Evolutionary conservation across 148 eudicot species (phyloP).

Genomic region (Camellia sinensis): DNA sequence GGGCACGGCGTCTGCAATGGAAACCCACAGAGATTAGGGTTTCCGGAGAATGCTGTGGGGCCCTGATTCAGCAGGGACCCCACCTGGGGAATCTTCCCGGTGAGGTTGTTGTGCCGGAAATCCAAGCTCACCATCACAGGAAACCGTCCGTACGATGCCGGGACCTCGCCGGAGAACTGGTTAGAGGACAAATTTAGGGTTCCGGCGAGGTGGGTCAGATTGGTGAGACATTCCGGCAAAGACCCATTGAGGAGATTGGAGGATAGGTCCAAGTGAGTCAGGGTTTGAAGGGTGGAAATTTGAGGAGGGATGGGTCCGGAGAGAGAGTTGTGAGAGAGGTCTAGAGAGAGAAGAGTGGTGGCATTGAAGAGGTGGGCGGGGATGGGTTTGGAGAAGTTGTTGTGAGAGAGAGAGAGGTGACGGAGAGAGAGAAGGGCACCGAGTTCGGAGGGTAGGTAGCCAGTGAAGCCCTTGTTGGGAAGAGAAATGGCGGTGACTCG

Average conservation of each 20-base stretch:
- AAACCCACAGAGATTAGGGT: conserved; percentile 80
- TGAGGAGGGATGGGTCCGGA: conserved; percentile 56
- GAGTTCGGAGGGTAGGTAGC: conserved; percentile 85
- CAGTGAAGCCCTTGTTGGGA: conserved; percentile 46
- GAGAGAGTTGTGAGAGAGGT: conserved; percentile 67
- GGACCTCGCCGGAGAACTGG: conserved; percentile 63
- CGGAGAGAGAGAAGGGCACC: conserved; percentile 61
- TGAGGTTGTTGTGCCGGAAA: conserved; percentile 64
- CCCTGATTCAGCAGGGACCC: conserved; percentile 87
- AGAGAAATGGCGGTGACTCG: conserved; percentile 55
- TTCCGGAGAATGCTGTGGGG: conserved; percentile 90
- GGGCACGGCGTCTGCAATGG: conserved; percentile 55
- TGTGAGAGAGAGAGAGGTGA: conserved; percentile 48
- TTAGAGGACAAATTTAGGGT: conserved; percentile 74
- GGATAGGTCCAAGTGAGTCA: conserved; percentile 59
- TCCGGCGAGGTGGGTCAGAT: conserved; percentile 51
- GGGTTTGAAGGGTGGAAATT: conserved; percentile 34
- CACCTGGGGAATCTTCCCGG: conserved; percentile 77
- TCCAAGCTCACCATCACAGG: conserved; percentile 80
- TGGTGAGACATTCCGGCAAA: conserved; percentile 47
- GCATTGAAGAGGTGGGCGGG: conserved; percentile 59
- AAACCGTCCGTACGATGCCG: conserved; percentile 61
- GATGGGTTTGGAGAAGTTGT: conserved; percentile 55
- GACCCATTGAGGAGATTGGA: conserved; percentile 62
- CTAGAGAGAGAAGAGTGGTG: conserved; percentile 43